These are phyloP conservation scores for Xerocomellus dryophilus DNA, from an alignment of 768 basidiomycete genomes.

Conservation along the genomic window DNA sequence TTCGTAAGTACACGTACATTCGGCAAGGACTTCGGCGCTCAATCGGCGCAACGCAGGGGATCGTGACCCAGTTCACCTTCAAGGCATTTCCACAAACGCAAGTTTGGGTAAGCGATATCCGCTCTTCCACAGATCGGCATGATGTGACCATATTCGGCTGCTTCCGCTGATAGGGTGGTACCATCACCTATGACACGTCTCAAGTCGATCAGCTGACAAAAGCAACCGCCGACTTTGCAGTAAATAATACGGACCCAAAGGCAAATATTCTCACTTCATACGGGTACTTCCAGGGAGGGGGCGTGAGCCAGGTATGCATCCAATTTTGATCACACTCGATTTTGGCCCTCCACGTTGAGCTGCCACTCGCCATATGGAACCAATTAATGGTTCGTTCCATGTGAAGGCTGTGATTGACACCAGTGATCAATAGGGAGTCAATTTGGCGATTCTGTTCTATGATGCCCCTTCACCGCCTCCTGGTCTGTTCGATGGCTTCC, in stretches of 20 bases:
- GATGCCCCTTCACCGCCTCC: constrained; percentile 39
- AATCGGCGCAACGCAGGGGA: constrained; percentile 44
- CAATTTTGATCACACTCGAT: constrained; percentile 2
- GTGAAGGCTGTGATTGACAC: constrained; percentile 7
- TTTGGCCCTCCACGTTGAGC: background rate
- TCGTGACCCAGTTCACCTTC: constrained; percentile 57
- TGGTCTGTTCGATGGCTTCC: constrained; percentile 32
- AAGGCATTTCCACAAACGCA: constrained; percentile 37
- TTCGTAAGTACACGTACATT: constrained; percentile 37
- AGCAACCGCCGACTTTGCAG: constrained; percentile 24
- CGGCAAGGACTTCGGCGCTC: constrained; percentile 17
- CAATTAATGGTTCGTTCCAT: background rate
- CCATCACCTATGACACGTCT: constrained; percentile 32
- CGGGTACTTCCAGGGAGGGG: constrained; percentile 25
- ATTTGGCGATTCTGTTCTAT: constrained; percentile 50
- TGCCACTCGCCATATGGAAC: background rate
- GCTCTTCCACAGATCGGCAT: background rate
- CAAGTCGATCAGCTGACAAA: constrained; percentile 19
- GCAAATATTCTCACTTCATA: constrained; percentile 44
- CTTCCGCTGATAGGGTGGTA: constrained; percentile 43
- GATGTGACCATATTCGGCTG: constrained; percentile 2
- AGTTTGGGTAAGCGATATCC: constrained; percentile 21
- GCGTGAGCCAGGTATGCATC: constrained; percentile 33
- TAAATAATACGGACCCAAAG: constrained; percentile 24
- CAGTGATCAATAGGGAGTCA: constrained; percentile 6